Conservation (phyloP, 805 yeast genomes). For the Schwanniomyces vanrijiae region DNA sequence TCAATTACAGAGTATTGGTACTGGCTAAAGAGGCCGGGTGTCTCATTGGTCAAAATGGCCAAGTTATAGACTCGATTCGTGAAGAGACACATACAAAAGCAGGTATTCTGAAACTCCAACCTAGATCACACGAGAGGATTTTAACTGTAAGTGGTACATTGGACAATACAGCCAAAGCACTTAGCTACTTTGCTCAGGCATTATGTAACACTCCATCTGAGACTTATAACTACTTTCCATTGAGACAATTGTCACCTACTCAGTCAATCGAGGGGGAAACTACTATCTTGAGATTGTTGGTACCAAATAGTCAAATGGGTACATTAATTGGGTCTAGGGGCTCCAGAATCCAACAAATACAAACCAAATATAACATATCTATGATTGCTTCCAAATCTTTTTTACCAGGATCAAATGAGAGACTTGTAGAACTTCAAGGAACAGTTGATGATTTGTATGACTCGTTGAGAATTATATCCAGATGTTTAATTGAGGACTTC, state of each 20-base stretch:
- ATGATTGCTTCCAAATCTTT: slow-evolving; percentile 87
- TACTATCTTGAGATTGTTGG: slow-evolving; percentile 61
- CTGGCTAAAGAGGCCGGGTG: slow-evolving; percentile 88
- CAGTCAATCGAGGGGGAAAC: slow-evolving; percentile 53
- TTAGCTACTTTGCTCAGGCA: slow-evolving; percentile 68
- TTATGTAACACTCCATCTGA: slow-evolving; percentile 46
- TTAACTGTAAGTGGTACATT: slow-evolving; percentile 75
- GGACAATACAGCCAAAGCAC: slow-evolving; percentile 66
- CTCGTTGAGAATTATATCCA: slow-evolving; percentile 58
- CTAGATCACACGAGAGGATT: slow-evolving; percentile 81
- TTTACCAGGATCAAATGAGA: slow-evolving; percentile 77
- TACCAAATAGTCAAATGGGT: slow-evolving; percentile 86
- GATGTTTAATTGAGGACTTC: slow-evolving; percentile 73
- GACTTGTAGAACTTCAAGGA: slow-evolving; percentile 87
- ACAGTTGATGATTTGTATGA: slow-evolving; percentile 59
- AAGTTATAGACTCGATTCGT: slow-evolving; percentile 72
- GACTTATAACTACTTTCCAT: slow-evolving; percentile 56
- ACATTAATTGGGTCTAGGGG: slow-evolving; percentile 87
- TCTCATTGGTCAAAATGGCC: slow-evolving; percentile 83
- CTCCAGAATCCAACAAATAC: slow-evolving; percentile 73
- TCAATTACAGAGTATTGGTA: slow-evolving; percentile 58
- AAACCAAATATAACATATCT: slow-evolving; percentile 64
- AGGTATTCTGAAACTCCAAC: slow-evolving; percentile 78
- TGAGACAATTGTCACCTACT: slow-evolving; percentile 55
- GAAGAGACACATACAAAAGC: slow-evolving; percentile 78